Evolutionary conservation across 148 eudicot species (phyloP).

Genomic region (Rhododendron griersonianum): DNA sequence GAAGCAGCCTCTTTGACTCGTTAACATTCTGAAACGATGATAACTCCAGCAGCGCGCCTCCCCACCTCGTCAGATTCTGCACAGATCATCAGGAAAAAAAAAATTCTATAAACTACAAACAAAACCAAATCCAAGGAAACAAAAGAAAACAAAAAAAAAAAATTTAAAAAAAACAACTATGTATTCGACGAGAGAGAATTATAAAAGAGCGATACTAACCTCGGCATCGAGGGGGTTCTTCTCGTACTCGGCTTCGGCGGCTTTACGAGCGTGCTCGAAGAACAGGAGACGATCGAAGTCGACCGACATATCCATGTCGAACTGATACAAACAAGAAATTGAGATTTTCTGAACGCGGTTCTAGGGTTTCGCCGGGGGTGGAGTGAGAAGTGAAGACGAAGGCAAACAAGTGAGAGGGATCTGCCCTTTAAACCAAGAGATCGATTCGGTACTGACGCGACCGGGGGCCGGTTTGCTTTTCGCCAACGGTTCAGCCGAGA

Average conservation of each 20-base stretch:
- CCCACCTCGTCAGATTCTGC: conserved; percentile 69
- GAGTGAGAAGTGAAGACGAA: neutral
- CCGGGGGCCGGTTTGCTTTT: neutral
- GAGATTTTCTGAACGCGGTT: neutral
- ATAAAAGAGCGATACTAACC: conserved; percentile 25
- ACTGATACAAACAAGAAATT: neutral
- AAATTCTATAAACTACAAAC: neutral
- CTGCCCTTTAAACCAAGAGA: neutral
- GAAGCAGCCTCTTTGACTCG: conserved; percentile 48
- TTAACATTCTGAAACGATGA: conserved; percentile 37
- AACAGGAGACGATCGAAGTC: conserved; percentile 67
- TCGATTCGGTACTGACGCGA: neutral
- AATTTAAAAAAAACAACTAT: neutral
- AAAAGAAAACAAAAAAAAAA: neutral
- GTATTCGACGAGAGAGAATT: neutral
- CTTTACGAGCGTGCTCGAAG: conserved; percentile 78
- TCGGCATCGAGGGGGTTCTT: conserved; percentile 70
- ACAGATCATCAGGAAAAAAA: neutral
- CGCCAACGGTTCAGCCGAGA: neutral
- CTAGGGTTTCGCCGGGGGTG: conserved; percentile 1
- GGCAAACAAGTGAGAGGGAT: neutral
- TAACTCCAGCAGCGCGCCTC: conserved; percentile 57
- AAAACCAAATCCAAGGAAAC: neutral
- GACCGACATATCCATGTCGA: conserved; percentile 50
- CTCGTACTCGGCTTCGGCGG: conserved; percentile 53